Evolutionary conservation across 805 yeast genomes (phyloP).

Genomic region (Candida odintsovae): DNA sequence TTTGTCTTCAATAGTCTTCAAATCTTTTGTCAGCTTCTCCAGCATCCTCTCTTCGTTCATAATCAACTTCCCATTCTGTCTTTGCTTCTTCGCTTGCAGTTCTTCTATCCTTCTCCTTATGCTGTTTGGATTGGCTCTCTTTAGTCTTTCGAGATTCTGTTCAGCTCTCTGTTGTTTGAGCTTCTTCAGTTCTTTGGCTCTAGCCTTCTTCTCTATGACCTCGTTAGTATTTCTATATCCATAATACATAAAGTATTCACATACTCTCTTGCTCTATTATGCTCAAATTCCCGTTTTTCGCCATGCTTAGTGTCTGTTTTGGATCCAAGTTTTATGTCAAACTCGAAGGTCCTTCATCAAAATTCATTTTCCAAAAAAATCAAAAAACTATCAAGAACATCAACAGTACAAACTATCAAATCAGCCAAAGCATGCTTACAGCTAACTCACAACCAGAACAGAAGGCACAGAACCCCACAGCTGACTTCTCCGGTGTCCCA

Average conservation of each 20-base stretch:
- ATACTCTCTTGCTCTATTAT: not conserved
- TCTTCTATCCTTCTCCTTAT: constrained; percentile 17
- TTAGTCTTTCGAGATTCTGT: constrained; percentile 21
- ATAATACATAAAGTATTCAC: not conserved
- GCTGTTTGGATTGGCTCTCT: constrained; percentile 20
- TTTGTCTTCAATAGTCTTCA: constrained; percentile 27
- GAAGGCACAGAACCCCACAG: constrained; percentile 8
- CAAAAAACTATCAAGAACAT: too few species aligned
- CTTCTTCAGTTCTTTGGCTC: constrained; percentile 22
- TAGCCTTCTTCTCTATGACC: constrained; percentile 22
- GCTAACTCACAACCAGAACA: not conserved
- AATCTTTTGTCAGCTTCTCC: constrained; percentile 32
- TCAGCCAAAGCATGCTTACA: not conserved
- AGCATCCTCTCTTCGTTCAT: constrained; percentile 28
- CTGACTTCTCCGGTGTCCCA: constrained; percentile 44
- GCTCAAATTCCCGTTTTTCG: not conserved
- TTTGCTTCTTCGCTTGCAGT: constrained; percentile 22
- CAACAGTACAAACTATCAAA: not conserved
- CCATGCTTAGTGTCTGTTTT: not conserved
- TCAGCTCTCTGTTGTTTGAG: constrained; percentile 18
- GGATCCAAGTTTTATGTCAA: not conserved
- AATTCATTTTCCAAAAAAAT: too few species aligned
- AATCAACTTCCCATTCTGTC: constrained; percentile 30
- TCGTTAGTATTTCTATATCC: not conserved
- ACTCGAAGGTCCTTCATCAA: too few species aligned